phyloP scores from a whole-genome alignment of 2,329 filamentous ascomycete genomes.

The Fusarium caatingaense region DNA sequence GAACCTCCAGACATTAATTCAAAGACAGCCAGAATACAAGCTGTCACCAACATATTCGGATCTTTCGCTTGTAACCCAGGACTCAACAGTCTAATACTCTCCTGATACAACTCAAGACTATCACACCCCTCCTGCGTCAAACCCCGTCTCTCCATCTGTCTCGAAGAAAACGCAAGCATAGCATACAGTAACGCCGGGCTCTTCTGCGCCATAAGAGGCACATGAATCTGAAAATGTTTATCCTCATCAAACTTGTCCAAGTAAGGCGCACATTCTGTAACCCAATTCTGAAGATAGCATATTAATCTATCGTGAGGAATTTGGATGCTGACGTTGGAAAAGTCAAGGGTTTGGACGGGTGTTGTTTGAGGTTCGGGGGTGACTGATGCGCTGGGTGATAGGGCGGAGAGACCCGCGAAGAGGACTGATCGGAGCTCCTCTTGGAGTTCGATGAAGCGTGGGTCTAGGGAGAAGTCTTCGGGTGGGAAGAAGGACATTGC shows the following conservation, averaged over 20 bases:
- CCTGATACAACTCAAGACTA: conserved; percentile 65
- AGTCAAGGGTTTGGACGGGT: conserved; percentile 40
- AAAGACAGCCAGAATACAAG: conserved; percentile 59
- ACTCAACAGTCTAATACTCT: conserved; percentile 59
- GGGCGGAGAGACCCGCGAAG: conserved; percentile 49
- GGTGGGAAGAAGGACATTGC: conserved; percentile 38
- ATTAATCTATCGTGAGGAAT: conserved; percentile 45
- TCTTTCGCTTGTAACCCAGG: conserved; percentile 57
- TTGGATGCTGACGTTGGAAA: conserved; percentile 44
- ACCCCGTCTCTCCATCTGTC: conserved; percentile 63
- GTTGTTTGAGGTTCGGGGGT: conserved; percentile 40
- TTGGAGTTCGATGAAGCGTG: conserved; percentile 58
- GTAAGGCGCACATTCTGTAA: conserved; percentile 61
- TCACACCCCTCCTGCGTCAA: conserved; percentile 60
- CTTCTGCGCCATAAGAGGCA: conserved; percentile 61
- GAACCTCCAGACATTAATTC: conserved; percentile 62
- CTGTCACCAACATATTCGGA: conserved; percentile 59
- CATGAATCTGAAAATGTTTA: conserved; percentile 62
- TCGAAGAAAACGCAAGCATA: conserved; percentile 64
- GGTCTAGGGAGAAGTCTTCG: conserved; percentile 52
- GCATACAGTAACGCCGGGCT: conserved; percentile 60
- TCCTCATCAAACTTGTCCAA: conserved; percentile 67
- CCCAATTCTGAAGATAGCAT: conserved; percentile 60
- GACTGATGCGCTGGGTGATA: conserved; percentile 46
- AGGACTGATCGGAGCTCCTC: conserved; percentile 58